Evolutionary conservation across 2,329 filamentous ascomycete genomes (phyloP).

Genomic region (Arthrobotrys iridis): DNA sequence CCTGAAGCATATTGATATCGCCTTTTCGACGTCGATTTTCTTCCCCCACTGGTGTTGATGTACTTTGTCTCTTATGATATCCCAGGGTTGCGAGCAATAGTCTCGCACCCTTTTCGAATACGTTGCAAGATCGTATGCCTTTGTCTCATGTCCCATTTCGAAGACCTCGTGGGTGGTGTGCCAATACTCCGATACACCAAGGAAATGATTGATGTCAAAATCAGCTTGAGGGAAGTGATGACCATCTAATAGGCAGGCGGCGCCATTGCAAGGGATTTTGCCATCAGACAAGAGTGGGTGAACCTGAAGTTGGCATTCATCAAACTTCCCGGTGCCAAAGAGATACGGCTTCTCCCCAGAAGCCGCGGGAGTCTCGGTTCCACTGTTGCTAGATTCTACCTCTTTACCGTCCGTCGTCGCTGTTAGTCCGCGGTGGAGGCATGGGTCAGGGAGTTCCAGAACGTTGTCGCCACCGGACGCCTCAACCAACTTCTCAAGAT

Average conservation of each 20-base stretch:
- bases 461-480: conserved; percentile 69
- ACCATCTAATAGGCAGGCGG: conserved; percentile 88
- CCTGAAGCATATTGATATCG: conserved; percentile 93
- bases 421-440: conserved; percentile 80
- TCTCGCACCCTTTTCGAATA: conserved; percentile 86
- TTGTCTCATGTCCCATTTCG: conserved; percentile 76
- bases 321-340: conserved; percentile 85
- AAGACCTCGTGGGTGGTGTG: conserved; percentile 97
- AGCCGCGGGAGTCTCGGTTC: conserved; percentile 57
- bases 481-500: conserved; percentile 78
- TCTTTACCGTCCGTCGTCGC: conserved; percentile 76
- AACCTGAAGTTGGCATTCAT: conserved; percentile 82
- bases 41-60: conserved; percentile 75
- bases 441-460: conserved; percentile 85
- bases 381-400: conserved; percentile 58
- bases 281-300: conserved; percentile 86
- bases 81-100: conserved; percentile 88
- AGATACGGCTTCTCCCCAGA: conserved; percentile 67
- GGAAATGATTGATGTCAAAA: conserved; percentile 96
- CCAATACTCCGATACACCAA: conserved; percentile 98
- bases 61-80: conserved; percentile 74
- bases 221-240: conserved; percentile 94
- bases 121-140: conserved; percentile 86
- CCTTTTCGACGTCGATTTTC: conserved; percentile 77
- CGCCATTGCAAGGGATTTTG: conserved; percentile 81